Evolutionary conservation across 2,329 filamentous ascomycete species (phyloP), one percentile per base, ranked within the genome.

Genomic region (Cercospora zeae-maydis): DNA sequence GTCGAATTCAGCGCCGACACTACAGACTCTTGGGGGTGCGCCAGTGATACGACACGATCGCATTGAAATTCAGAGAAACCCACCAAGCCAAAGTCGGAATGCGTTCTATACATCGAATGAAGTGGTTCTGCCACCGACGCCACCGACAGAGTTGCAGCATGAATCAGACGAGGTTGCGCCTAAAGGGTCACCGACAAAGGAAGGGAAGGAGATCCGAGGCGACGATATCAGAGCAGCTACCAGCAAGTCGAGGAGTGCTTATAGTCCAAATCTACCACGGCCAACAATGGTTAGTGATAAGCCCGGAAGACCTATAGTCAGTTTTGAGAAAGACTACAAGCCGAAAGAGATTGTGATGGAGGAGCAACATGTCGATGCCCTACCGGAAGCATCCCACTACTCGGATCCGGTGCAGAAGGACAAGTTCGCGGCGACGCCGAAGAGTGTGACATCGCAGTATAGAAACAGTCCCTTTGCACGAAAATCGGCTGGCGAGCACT

Each of bases 231-330:
- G 91, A 63, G 86, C 90, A 69, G 93, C 93, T 59, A 98, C 93
- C 7, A 95, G 90, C 78, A 96, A 96, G 85, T 89, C 83, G 75
- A 81, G 95, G 67, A 92, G 87, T 75, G 92, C 96, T 77, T 88
- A 93, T 73, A 97, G 92, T 77, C 79, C 87, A 62, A 96, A 91
- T 75, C 82, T 98, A 66, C 93, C 93, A 30, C 93, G 89, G 73
- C 93, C 93, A 68, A 91, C 90, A 59, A 88, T 91, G 73, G 93
- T 98, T 77, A 97, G 92, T 80, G 90, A 97, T 79, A 90, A 85
- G 74, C 89, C 90, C 71, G 92, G 92, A 71, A 87, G 93, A 75
- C 93, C 93, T 67, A 98, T 98, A 82, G 93, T 98, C 83, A 98
- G 93, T 84, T 98, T 98, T 83, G 86, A 96, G 78, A 85, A 85